Evolutionary conservation across 75 land plant genomes (phyloP).

Genomic region (Pseudotsuga menziesii): DNA sequence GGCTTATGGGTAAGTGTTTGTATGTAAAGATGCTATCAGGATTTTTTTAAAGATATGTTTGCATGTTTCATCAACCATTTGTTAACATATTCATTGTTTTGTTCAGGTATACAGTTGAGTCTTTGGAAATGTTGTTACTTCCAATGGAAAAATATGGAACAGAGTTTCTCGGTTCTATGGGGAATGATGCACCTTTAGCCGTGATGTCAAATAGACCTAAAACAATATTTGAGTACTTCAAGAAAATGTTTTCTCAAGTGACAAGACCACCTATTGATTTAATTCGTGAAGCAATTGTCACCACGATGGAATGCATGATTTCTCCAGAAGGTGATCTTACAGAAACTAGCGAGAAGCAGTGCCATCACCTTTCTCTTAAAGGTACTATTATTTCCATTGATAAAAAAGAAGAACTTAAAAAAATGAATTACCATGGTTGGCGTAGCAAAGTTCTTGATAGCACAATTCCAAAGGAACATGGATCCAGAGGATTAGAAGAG

Average conservation of each 20-base stretch:
- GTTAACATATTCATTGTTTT: background rate
- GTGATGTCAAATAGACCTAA: slow-evolving; percentile 92
- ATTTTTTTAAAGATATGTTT: background rate
- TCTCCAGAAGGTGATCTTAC: slow-evolving; percentile 99
- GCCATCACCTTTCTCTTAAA: slow-evolving; percentile 82
- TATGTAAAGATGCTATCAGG: background rate
- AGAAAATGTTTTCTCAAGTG: slow-evolving; percentile 99
- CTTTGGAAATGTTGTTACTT: slow-evolving; percentile 90
- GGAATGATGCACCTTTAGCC: slow-evolving; percentile 96
- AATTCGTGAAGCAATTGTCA: slow-evolving; percentile 94
- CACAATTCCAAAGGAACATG: slow-evolving; percentile 65
- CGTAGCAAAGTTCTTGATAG: slow-evolving; percentile 90
- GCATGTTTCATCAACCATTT: background rate
- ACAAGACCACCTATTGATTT: slow-evolving; percentile 99
- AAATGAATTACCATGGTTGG: slow-evolving; percentile 89
- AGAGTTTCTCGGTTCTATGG: slow-evolving; percentile 99
- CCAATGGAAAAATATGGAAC: slow-evolving; percentile 98
- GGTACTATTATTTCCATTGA: slow-evolving; percentile 81
- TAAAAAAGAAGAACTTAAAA: slow-evolving; percentile 93
- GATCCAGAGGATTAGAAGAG: slow-evolving; percentile 80
- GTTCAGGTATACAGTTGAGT: slow-evolving; percentile 85
- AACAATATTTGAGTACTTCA: slow-evolving; percentile 91
- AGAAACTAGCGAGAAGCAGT: slow-evolving; percentile 91
- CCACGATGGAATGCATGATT: slow-evolving; percentile 98
- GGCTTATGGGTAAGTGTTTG: slow-evolving; percentile 79